Base-by-base conservation (phyloP, 2,329 filamentous ascomycete species). In the Purpureocillium takamizusanense region DNA sequence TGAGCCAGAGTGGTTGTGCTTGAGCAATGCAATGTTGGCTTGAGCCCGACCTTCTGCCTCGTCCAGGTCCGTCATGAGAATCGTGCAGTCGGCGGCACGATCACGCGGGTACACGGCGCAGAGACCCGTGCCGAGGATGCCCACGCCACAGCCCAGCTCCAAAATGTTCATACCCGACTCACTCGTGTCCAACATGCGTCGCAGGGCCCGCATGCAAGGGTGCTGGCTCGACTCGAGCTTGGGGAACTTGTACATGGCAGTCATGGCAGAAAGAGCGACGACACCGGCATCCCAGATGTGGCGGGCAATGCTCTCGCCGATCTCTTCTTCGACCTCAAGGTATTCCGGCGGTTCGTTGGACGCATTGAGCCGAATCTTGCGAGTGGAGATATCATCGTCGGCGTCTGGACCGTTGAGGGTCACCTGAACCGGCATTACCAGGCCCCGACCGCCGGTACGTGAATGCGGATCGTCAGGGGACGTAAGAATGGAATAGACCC, bases 261-360 rank as follows among this genome's bases (percentile, higher is more conserved):
- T 54, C 21, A 63, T 48, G 31, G 53, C 54, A 17, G 56, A 57
- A 14, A 61, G 46, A 1, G 67, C 65, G 6, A 71, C 58, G 9
- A 77, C 56, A 1, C 74, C 74, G 1, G 66, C 73, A 37, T 78
- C 74, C 74, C 74, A 78, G 6, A 78, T 61, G 42, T 78, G 74
- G 3, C 74, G 66, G 1, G 74, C 73, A 39, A 78, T 77, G 49
- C 72, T 76, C 54, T 78, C 73, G 12, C 72, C 74, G 9, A 78
- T 66, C 37, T 76, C 72, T 42, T 78, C 75, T 38, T 72, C 67
- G 4, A 77, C 55, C 21, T 66, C 59, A 7, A 74, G 43, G 9
- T 45, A 47, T 1, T 53, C 47, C 3, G 52, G 33, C 13, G 45
- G 44, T 8, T 49, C 48, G 2, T 45, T 23, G 1, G 42, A 43